Base-by-base conservation (phyloP, 805 yeast species). In the Jamesozyma rosinii region DNA sequence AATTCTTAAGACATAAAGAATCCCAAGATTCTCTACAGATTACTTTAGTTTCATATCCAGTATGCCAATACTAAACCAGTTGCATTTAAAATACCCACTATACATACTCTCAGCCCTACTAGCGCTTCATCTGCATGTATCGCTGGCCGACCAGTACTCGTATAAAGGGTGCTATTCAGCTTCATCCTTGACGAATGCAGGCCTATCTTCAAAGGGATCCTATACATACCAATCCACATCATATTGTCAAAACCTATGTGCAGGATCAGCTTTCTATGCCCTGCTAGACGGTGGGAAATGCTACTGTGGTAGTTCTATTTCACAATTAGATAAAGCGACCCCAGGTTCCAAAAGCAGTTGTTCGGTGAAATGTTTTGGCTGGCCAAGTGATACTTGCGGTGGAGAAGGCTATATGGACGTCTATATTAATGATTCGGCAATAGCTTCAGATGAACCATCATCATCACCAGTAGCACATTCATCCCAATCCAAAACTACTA, bases 311-410 rank as follows among this genome's bases (percentile, higher is more conserved):
- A 64, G 71, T 52, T 48, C 65, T 1, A 24, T 41, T 4, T 30
- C 53, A 37, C 44, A 60, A 1, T 69, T 72, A 5, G 55, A 69
- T 4, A 61, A 32, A 69, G 64, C 32, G 68, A 67, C 44, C 64
- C 66, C 31, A 72, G 70, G 47, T 69, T 69, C 77, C 2, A 52
- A 57, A 11, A 44, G 55, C 33, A 49, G 61, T 19, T 81, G 88
- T 61, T 46, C 58, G 41, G 45, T 51, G 2, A 35, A 51, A 4
- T 86, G 95, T 62, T 58, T 57, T 22, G 94, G 88, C n/a, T 86
- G 72, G 61, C 73, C 76, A 8, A 30, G 48, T 2, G 82, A 80
- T 42, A 64, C 49, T 10, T 85, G 95, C 63, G 88, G 88, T 51
- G 83, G 82, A 32, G 65, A 71, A n/a, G 50, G 51, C 26, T 71